These are phyloP conservation scores for Sordariomycetes sp. DNA, from an alignment of 2,329 filamentous ascomycete genomes.

Conservation along the genomic window DNA sequence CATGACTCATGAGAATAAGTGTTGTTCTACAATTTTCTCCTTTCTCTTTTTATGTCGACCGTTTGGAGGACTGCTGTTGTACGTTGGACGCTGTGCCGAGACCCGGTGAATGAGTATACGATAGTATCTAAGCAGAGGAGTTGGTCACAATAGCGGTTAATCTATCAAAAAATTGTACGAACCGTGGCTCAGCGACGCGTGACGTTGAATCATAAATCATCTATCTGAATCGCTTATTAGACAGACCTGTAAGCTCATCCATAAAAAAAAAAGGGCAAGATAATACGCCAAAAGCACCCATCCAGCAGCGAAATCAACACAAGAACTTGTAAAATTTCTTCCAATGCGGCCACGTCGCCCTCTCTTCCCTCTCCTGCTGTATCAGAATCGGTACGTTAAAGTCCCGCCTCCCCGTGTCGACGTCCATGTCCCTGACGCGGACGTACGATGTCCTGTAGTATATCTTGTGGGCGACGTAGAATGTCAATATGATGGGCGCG, in stretches of 20 bases:
- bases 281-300: background rate
- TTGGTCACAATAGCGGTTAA: no score
- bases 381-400: conserved; percentile 73
- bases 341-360: conserved; percentile 62
- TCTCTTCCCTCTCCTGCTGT: conserved; percentile 71
- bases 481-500: conserved; percentile 56
- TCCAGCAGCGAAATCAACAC: conserved; percentile 45
- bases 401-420: conserved; percentile 77
- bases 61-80: no score
- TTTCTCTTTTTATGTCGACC: conserved; percentile 4
- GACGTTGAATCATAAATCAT: conserved; percentile 2
- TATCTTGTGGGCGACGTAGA: conserved; percentile 69
- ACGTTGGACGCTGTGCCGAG: no score
- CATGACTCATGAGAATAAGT: conserved; percentile 21
- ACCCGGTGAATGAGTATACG: no score
- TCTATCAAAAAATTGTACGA: no score
- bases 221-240: no score
- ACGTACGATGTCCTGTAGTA: conserved; percentile 62
- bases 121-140: no score
- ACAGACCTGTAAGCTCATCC: background rate
- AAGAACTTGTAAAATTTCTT: conserved; percentile 67
- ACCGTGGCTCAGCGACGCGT: no score
- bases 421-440: conserved; percentile 66
- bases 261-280: no score
- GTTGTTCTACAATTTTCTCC: conserved; percentile 7